Evolutionary conservation across 2,329 filamentous ascomycete genomes (phyloP).

Genomic region (Chaetomiaceae sp.): DNA sequence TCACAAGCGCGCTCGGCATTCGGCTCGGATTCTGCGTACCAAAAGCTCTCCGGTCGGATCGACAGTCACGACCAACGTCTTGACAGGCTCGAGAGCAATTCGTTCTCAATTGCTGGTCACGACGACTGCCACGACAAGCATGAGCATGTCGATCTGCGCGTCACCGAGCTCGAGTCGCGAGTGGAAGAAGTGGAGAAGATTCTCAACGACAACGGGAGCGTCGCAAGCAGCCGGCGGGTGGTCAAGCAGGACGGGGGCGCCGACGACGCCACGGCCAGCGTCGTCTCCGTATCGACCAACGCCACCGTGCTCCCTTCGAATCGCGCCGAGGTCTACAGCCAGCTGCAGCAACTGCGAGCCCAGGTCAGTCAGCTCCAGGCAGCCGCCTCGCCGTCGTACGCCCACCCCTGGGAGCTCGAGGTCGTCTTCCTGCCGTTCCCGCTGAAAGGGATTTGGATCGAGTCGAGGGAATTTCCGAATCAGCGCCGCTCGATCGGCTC

Average conservation of each 20-base stretch:
- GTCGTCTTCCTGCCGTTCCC: slow-evolving; percentile 70
- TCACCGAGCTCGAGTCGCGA: slow-evolving; percentile 62
- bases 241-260: slow-evolving; percentile 31
- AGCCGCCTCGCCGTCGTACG: slow-evolving; percentile 52
- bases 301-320: slow-evolving; percentile 34
- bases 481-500: slow-evolving; percentile 29
- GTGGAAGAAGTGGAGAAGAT: slow-evolving; percentile 54
- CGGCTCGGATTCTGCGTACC: slow-evolving; percentile 28
- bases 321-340: slow-evolving; percentile 42
- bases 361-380: slow-evolving; percentile 51
- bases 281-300: slow-evolving; percentile 42
- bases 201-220: slow-evolving; percentile 41
- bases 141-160: slow-evolving; percentile 59
- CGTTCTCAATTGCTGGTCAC: slow-evolving; percentile 59
- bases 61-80: slow-evolving; percentile 58
- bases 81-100: slow-evolving; percentile 62
- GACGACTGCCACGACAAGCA: slow-evolving; percentile 65
- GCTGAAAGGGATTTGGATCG: slow-evolving; percentile 50
- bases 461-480: slow-evolving; percentile 41
- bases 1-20: slow-evolving; percentile 11
- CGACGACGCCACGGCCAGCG: slow-evolving; percentile 41
- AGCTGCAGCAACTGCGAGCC: slow-evolving; percentile 45
- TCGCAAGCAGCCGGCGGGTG: slow-evolving; percentile 31
- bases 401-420: slow-evolving; percentile 66
- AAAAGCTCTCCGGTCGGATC: slow-evolving; percentile 46